Evolutionary conservation across 441 rosid genomes (phyloP).

Genomic region (Populus hybrid): DNA sequence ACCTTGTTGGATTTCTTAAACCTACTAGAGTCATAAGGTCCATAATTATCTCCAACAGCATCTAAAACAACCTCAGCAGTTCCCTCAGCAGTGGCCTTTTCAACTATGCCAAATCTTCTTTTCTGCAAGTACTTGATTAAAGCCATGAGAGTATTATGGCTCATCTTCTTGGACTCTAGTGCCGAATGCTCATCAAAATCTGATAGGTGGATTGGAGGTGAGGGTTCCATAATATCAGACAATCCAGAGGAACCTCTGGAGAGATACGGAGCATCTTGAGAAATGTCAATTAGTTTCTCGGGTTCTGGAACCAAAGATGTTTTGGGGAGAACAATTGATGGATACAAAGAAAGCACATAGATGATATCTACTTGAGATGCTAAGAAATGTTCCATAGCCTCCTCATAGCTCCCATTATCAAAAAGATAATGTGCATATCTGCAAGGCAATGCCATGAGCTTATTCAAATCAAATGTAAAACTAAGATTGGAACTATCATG

Average conservation of each 20-base stretch:
- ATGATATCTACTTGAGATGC: slow-evolving; percentile 97
- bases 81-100: slow-evolving; percentile 92
- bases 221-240: slow-evolving; percentile 83
- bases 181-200: slow-evolving; percentile 70
- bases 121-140: slow-evolving; percentile 91
- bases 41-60: slow-evolving; percentile 76
- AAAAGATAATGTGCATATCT: slow-evolving; percentile 97
- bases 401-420: slow-evolving; percentile 92
- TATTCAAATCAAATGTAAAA: neutral
- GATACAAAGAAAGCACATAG: slow-evolving; percentile 87
- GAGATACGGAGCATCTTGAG: slow-evolving; percentile 60
- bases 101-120: slow-evolving; percentile 69
- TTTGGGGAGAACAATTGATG: slow-evolving; percentile 79
- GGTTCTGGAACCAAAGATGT: slow-evolving; percentile 64
- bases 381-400: slow-evolving; percentile 95
- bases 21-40: slow-evolving; percentile 62
- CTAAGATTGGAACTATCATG: neutral
- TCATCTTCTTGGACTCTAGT: slow-evolving; percentile 91
- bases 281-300: slow-evolving; percentile 59
- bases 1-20: slow-evolving; percentile 82
- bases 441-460: slow-evolving; percentile 23
- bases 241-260: slow-evolving; percentile 84
- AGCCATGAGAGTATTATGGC: slow-evolving; percentile 97
- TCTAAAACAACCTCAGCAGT: slow-evolving; percentile 91
- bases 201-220: slow-evolving; percentile 16